Conservation (phyloP, 495 filamentous ascomycete genomes). For the Tuber aestivum region DNA sequence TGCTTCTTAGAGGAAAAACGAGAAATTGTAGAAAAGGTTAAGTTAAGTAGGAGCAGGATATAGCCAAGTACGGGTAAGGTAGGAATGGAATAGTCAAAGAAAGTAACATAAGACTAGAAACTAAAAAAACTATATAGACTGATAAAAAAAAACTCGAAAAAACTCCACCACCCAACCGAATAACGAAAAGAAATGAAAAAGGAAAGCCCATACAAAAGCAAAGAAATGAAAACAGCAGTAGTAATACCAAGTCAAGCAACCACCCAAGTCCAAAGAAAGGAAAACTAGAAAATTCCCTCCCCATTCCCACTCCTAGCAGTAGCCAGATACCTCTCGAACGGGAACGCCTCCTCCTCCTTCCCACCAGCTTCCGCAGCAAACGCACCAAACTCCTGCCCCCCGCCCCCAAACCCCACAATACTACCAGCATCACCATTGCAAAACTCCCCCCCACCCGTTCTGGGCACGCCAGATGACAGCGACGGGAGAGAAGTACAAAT, state of each 20-base stretch:
- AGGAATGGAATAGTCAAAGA: background rate
- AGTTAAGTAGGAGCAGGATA: background rate
- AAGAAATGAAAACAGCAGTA: background rate
- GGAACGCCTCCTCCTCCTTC: conserved; percentile 27
- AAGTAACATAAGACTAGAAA: background rate
- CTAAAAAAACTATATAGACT: background rate
- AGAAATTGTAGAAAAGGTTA: background rate
- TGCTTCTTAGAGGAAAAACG: background rate
- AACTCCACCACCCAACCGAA: background rate
- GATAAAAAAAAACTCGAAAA: background rate
- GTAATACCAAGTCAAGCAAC: background rate
- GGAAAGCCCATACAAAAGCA: background rate
- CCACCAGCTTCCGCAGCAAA: conserved; percentile 20
- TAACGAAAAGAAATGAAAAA: background rate
- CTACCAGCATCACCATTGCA: background rate
- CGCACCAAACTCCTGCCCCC: background rate
- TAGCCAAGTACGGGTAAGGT: background rate
- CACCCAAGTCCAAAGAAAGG: background rate
- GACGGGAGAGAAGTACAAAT: background rate
- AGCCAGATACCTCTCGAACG: conserved; percentile 29
- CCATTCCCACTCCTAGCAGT: background rate
- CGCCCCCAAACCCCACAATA: background rate
- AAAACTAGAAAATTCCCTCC: conserved; percentile 28
- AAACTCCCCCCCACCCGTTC: background rate
- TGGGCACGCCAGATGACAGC: background rate